phyloP scores from a whole-genome alignment of 2,329 filamentous ascomycete genomes.

The Alternaria triticimaculans region DNA sequence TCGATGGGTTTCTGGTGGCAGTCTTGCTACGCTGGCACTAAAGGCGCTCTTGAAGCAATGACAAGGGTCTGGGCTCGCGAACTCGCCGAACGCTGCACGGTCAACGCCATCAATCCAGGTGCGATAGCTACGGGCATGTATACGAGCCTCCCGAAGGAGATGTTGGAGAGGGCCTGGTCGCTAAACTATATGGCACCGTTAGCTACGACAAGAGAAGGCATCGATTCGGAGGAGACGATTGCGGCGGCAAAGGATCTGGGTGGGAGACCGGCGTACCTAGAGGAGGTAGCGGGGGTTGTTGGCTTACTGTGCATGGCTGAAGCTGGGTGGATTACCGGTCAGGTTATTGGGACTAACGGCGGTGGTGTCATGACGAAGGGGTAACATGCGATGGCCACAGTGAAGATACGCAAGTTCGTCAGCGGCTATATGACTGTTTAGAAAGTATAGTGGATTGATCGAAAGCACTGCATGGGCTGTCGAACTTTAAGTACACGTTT shows the following conservation, averaged over 20 bases:
- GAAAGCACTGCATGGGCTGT: not conserved
- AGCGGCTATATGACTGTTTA: not conserved
- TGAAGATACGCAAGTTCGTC: not conserved
- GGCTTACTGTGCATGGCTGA: constrained; percentile 74
- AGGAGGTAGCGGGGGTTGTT: constrained; percentile 74
- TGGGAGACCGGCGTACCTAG: constrained; percentile 63
- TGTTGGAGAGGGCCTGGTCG: constrained; percentile 62
- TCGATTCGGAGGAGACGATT: constrained; percentile 62
- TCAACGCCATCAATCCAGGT: constrained; percentile 68
- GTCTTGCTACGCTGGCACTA: constrained; percentile 66
- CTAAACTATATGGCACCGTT: constrained; percentile 69
- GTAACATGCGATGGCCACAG: not conserved
- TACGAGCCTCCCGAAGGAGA: constrained; percentile 63
- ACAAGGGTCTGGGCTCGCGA: constrained; percentile 68
- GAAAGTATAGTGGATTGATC: not conserved
- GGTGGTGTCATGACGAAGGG: constrained; percentile 65
- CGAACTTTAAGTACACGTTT: not conserved
- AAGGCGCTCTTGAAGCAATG: constrained; percentile 69
- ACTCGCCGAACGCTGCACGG: constrained; percentile 63
- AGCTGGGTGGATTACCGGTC: constrained; percentile 74
- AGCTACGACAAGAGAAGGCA: constrained; percentile 53
- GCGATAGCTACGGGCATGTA: constrained; percentile 65
- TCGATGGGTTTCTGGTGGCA: constrained; percentile 62
- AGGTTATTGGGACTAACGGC: constrained; percentile 77
- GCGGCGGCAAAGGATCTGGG: constrained; percentile 61